phyloP scores from a whole-genome alignment of 2,329 filamentous ascomycete genomes.

The Beauveria brongniartii region DNA sequence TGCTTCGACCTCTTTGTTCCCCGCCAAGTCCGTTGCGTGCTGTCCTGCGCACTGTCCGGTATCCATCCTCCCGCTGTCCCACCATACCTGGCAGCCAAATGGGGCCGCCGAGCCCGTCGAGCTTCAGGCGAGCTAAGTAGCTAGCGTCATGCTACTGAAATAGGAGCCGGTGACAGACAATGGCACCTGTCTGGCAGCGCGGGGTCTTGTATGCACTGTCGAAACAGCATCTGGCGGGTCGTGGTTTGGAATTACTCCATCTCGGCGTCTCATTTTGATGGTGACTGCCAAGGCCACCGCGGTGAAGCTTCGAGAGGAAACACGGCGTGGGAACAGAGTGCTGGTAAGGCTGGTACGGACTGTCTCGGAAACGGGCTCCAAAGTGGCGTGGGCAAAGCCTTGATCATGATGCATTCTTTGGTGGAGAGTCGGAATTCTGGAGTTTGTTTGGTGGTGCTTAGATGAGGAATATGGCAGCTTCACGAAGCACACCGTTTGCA shows the following conservation, averaged over 20 bases:
- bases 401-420: neutral
- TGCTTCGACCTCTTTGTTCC: constrained; percentile 1
- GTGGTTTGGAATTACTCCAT: constrained; percentile 3
- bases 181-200: neutral
- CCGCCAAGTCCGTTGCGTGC: neutral
- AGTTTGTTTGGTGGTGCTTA: neutral
- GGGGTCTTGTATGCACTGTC: neutral
- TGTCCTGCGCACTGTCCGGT: neutral
- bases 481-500: neutral
- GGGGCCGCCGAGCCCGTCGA: neutral
- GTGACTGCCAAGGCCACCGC: neutral
- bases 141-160: neutral
- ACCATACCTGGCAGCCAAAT: neutral
- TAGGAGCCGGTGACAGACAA: neutral
- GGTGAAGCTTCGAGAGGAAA: neutral
- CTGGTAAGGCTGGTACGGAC: neutral
- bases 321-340: neutral
- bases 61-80: neutral
- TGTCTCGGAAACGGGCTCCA: neutral
- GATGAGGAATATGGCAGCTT: neutral
- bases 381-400: neutral
- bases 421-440: neutral
- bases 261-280: neutral
- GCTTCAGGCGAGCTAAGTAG: neutral
- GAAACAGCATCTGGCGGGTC: constrained; percentile 6